Evolutionary conservation across 306 rosid genomes (phyloP).

Genomic region (Acacia melanoxylon): DNA sequence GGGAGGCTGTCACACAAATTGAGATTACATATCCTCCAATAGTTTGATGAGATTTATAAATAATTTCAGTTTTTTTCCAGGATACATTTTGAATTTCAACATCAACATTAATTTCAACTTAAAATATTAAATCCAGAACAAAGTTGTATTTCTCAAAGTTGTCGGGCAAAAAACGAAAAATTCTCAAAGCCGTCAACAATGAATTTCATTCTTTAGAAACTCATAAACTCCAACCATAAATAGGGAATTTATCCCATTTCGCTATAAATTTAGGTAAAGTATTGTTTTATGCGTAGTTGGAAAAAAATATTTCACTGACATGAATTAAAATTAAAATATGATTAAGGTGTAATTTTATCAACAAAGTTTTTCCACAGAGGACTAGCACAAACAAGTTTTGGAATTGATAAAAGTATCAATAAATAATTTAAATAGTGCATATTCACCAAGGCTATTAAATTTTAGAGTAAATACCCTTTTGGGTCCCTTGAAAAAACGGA

Average conservation of each 20-base stretch:
- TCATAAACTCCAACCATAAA: background rate
- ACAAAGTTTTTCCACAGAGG: accelerated
- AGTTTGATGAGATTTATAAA: background rate
- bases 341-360: no score
- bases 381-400: no score
- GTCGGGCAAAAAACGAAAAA: no score
- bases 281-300: background rate
- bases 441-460: no score
- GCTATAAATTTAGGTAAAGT: background rate
- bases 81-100: no score
- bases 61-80: background rate
- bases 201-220: background rate
- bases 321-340: no score
- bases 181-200: background rate
- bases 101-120: no score
- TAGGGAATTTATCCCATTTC: background rate
- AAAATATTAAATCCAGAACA: no score
- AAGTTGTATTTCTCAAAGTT: background rate
- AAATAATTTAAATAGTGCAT: no score
- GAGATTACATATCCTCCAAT: background rate
- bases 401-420: no score
- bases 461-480: no score
- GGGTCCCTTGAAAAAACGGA: no score
- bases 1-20: background rate
- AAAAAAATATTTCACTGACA: background rate